Percentiles rank a stretch among this genome's conserved stretches.
phyloP scores from a whole-genome alignment of 2,329 filamentous ascomycete species.

The Sclerotiophoma versabilis region DNA sequence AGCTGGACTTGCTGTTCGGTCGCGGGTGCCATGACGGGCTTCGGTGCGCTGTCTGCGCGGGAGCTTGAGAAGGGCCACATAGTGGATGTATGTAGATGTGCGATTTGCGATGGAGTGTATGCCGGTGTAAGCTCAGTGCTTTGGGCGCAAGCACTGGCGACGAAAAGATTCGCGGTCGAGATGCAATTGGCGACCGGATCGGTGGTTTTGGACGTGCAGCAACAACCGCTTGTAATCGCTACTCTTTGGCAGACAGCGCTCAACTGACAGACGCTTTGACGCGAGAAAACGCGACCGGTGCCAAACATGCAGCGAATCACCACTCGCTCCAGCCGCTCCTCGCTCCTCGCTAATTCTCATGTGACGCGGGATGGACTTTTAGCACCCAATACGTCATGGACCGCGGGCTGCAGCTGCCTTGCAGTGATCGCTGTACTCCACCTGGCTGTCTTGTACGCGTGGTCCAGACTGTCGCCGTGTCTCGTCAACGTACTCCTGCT shows the following conservation, averaged over 20 bases:
- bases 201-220: background rate
- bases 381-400: slow-evolving; percentile 46
- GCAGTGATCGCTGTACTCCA: slow-evolving; percentile 38
- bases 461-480: slow-evolving; percentile 24
- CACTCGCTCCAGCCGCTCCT: slow-evolving; percentile 26
- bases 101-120: background rate
- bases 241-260: background rate
- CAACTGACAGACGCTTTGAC: slow-evolving; percentile 7
- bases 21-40: slow-evolving; percentile 13
- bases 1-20: slow-evolving; percentile 15
- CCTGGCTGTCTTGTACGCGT: slow-evolving; percentile 32
- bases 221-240: background rate
- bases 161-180: too few relatives aligned
- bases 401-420: slow-evolving; percentile 41
- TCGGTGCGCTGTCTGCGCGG: slow-evolving; percentile 20
- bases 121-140: background rate
- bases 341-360: slow-evolving; percentile 20
- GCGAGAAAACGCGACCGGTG: slow-evolving; percentile 21
- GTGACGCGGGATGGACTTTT: slow-evolving; percentile 31
- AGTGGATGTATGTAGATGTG: slow-evolving; percentile 1
- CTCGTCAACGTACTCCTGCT: slow-evolving; percentile 23
- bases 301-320: slow-evolving; percentile 33
- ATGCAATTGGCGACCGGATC: too few relatives aligned
- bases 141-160: too few relatives aligned
- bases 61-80: slow-evolving; percentile 36